Evolutionary conservation across 2,329 filamentous ascomycete species (phyloP).

Genomic region (Diaporthe caulivora): DNA sequence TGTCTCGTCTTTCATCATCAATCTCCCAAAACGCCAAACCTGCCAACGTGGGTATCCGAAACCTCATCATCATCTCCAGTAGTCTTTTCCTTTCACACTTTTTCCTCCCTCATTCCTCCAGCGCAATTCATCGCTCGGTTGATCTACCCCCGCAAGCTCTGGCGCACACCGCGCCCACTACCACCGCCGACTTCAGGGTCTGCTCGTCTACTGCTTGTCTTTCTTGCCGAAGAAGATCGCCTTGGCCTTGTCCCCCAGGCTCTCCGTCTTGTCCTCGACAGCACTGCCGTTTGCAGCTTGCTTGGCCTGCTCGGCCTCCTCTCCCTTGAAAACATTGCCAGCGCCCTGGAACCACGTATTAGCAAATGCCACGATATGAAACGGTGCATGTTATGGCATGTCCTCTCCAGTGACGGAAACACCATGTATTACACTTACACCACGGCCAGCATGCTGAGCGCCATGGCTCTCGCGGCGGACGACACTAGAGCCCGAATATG

Average conservation of each 20-base stretch:
- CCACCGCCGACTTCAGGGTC: not conserved
- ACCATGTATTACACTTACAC: slow-evolving; percentile 46
- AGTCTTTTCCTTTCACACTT: not conserved
- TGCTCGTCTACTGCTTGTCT: slow-evolving; percentile 47
- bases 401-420: not conserved
- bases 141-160: not conserved
- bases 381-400: not conserved
- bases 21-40: slow-evolving; percentile 22
- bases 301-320: slow-evolving; percentile 52
- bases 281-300: slow-evolving; percentile 45
- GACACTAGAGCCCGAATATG: slow-evolving; percentile 53
- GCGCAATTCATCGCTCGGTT: not conserved
- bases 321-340: slow-evolving; percentile 74
- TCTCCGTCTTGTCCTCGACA: slow-evolving; percentile 49
- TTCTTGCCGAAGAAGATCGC: slow-evolving; percentile 64
- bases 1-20: not conserved
- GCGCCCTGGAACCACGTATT: slow-evolving; percentile 61
- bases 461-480: slow-evolving; percentile 68
- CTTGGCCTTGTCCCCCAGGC: slow-evolving; percentile 59
- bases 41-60: slow-evolving; percentile 27
- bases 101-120: not conserved
- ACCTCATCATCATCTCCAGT: slow-evolving; percentile 4
- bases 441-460: slow-evolving; percentile 77
- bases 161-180: too few relatives aligned
- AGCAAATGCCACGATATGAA: not conserved